Evolutionary conservation across 768 basidiomycete species (phyloP), one percentile per base, ranked within the genome.

Genomic region (Tricholoma sp.): DNA sequence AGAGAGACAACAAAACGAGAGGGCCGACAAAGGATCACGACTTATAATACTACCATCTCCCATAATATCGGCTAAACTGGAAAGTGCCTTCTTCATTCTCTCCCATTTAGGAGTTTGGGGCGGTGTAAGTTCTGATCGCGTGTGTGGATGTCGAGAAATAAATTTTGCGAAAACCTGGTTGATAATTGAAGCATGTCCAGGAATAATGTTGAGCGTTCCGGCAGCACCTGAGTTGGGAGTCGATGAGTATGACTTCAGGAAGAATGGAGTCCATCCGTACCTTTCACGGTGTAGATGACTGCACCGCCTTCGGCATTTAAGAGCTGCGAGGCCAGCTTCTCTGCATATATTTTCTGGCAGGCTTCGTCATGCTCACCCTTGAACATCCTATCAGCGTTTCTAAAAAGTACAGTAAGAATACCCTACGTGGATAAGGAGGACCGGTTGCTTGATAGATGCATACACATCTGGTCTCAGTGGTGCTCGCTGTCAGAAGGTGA

Each of bases 1-100:
- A 0, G 84, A 61, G 31, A 87, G 75, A 61, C 83, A 83, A 10
- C 80, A 86, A 64, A 91, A 91, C 6, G 87, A 89, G 51, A 90
- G 72, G 1, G 83, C 73, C 5, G 82, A 88, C n/a, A 65, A 57
- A 10, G 87, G 83, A 63, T 85, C 77, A 24, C 82, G 79, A 10
- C 71, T 65, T 9, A 75, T 73, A 34, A 85, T 77, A 21, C 69
- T 67, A 11, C 76, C 67, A 61, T 81, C 76, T 21, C 67, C 74
- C 35, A 72, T 73, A n/a, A 86, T 69, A 29, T 81, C 76, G 9
- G 83, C 77, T 34, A 89, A 74, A 50, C 70, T 76, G 8, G 62
- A 68, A 5, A 91, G 69, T 0, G 88, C 89, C 3, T 62, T 63
- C 49, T 69, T 66, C 79, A 89, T 84, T 21, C 84, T 79, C 24